These are phyloP conservation scores for Yarrowia sp. DNA, from an alignment of 805 yeast genomes.

Conservation along the genomic window DNA sequence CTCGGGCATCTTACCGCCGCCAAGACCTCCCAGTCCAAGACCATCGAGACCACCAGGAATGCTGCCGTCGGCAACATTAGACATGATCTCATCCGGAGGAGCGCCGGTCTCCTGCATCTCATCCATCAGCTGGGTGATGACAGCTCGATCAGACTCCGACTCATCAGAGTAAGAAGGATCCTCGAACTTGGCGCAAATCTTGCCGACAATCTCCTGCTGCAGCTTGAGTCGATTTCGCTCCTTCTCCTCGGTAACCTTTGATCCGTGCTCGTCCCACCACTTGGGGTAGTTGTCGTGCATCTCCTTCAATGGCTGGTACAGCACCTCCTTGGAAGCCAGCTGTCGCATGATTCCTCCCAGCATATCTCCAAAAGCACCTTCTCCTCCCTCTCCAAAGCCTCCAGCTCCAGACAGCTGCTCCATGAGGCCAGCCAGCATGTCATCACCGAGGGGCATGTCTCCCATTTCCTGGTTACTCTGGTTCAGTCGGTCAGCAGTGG, in stretches of 20 bases:
- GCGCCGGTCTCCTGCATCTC: conserved; percentile 64
- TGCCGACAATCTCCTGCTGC: conserved; percentile 60
- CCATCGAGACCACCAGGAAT: conserved; percentile 37
- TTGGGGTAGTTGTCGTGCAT: conserved; percentile 66
- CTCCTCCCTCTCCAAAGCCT: conserved; percentile 35
- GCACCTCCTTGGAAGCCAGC: conserved; percentile 75
- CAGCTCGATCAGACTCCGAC: conserved; percentile 44
- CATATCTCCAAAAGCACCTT: conserved; percentile 53
- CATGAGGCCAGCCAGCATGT: conserved; percentile 59
- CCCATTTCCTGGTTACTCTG: conserved; percentile 63
- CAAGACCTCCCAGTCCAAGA: conserved; percentile 30
- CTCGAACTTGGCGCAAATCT: conserved; percentile 67
- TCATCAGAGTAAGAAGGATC: conserved; percentile 56
- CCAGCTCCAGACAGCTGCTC: conserved; percentile 48
- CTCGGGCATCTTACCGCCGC: conserved; percentile 27
- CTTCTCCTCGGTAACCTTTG: conserved; percentile 40
- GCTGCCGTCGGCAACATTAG: conserved; percentile 48
- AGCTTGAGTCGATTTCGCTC: conserved; percentile 53
- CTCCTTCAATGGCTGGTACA: conserved; percentile 85
- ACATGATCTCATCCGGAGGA: conserved; percentile 74
- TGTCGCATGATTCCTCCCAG: conserved; percentile 74
- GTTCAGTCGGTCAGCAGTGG: conserved; percentile 75
- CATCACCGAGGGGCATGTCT: conserved; percentile 44
- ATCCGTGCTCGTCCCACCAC: conserved; percentile 59
- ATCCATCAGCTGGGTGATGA: conserved; percentile 58